Percentiles rank a stretch among this genome's conserved stretches.
Evolutionary conservation across 768 basidiomycete species (phyloP).

Genomic region (Leccinum rimulosum): DNA sequence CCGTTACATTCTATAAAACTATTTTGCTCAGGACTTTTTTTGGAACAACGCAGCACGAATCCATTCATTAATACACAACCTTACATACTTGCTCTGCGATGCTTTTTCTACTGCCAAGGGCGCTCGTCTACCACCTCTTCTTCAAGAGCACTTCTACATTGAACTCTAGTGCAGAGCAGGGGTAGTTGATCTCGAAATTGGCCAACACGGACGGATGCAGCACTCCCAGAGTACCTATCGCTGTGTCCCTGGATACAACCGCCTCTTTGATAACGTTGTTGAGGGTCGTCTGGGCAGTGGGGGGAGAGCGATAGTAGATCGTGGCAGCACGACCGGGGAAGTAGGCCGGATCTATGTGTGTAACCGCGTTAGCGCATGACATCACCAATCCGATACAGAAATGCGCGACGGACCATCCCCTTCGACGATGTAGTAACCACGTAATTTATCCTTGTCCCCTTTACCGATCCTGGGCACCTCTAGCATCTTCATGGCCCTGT

Average conservation of each 20-base stretch:
- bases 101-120: not conserved
- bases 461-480: constrained; percentile 79
- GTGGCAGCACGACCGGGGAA: constrained; percentile 94
- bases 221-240: constrained; percentile 89
- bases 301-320: constrained; percentile 76
- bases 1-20: constrained; percentile 11
- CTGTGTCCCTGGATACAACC: constrained; percentile 52
- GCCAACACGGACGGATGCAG: constrained; percentile 89
- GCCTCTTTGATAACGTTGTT: constrained; percentile 43
- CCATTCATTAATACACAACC: constrained; percentile 5
- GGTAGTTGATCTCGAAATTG: constrained; percentile 92
- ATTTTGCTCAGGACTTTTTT: not conserved
- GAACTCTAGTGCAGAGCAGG: constrained; percentile 94
- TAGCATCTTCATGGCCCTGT: constrained; percentile 94
- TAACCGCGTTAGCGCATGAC: constrained; percentile 6
- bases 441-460: constrained; percentile 50
- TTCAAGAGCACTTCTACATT: constrained; percentile 93
- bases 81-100: not conserved
- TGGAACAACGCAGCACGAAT: not conserved
- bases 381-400: not conserved
- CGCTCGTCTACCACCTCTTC: constrained; percentile 28
- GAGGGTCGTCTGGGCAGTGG: constrained; percentile 28
- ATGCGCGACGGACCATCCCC: constrained; percentile 60
- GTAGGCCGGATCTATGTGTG: constrained; percentile 75
- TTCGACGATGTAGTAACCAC: constrained; percentile 92